phyloP scores from a whole-genome alignment of 345 rosid genomes.

The Capsella bursapastoris region DNA sequence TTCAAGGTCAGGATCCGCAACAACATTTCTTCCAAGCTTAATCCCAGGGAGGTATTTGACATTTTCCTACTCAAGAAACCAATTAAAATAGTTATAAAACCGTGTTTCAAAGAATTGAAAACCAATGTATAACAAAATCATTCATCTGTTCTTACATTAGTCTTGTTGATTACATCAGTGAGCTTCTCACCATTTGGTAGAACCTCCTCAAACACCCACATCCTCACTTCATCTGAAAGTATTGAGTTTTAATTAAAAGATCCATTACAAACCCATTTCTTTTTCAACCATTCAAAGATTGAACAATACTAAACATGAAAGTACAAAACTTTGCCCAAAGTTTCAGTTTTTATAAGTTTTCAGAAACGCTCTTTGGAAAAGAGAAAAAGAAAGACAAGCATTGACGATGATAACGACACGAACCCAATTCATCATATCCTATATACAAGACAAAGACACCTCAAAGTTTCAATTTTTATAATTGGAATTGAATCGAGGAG shows the following conservation, averaged over 20 bases:
- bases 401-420: not conserved
- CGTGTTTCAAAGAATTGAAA: not conserved
- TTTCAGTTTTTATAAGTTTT: not conserved
- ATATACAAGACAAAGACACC: not conserved
- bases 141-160: slow-evolving; percentile 59
- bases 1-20: slow-evolving; percentile 88
- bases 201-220: slow-evolving; percentile 97
- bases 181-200: slow-evolving; percentile 91
- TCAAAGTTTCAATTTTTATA: not conserved
- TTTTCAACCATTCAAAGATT: not conserved
- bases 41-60: slow-evolving; percentile 91
- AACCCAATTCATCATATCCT: not conserved
- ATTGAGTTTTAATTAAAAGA: not conserved
- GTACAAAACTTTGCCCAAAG: not conserved
- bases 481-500: not conserved
- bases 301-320: not conserved
- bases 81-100: not conserved
- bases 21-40: slow-evolving; percentile 82
- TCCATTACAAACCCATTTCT: not conserved
- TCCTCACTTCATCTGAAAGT: slow-evolving; percentile 91
- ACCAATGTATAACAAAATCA: not conserved
- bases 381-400: not conserved
- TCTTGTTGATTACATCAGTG: slow-evolving; percentile 79
- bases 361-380: not conserved
- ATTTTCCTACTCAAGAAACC: slow-evolving; percentile 61